Evolutionary conservation across 768 basidiomycete species (phyloP), one percentile per base, ranked within the genome.

Genomic region (Boletus reticulatus): DNA sequence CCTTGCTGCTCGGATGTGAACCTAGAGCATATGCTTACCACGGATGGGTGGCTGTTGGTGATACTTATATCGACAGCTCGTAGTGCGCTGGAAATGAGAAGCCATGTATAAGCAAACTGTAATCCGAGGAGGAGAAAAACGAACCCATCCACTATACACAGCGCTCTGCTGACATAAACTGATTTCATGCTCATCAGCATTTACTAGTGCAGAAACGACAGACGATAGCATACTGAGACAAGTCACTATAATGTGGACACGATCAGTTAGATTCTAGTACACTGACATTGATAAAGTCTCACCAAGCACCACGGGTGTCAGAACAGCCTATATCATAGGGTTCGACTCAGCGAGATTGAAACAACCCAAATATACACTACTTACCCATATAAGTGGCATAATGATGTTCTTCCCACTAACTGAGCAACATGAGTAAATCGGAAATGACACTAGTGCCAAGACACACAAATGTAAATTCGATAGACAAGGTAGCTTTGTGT

Each of bases 401-500:
- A 39, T 0, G 13, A 56, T n/a, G 0, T 39, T 56, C 22, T n/a
- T 62, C 44, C 43, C 38, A 1, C 45, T 53, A 24, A 63, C 62
- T 63, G 17, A 4, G 2, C 2, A 8, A 1, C 0, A 3, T 63
- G 17, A 47, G 29, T 29, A n/a, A 48, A 32, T 31, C 13, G 8
- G 22, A 27, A 7, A 43, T 14, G 31, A 36, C 11, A n/a, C 1
- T 20, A 2, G 19, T 12, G 4, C 4, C 2, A 12, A 36, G 6
- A 60, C 62, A 20, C 31, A 63, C 62, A 53, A 20, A 24, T 0
- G 2, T 64, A 63, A 42, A 63, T 43, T 44, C 62, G 57, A 31
- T 60, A 24, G 12, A 64, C 42, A 32, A 63, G 56, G 41, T 43
- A 63, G 0, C 54, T 57, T 34, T 64, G 62, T 0, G 54, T 42